Percentiles rank a stretch among this genome's conserved stretches.
phyloP scores from a whole-genome alignment of 176 grass and related monocot genomes.

The Bonia amplexicaulis region DNA sequence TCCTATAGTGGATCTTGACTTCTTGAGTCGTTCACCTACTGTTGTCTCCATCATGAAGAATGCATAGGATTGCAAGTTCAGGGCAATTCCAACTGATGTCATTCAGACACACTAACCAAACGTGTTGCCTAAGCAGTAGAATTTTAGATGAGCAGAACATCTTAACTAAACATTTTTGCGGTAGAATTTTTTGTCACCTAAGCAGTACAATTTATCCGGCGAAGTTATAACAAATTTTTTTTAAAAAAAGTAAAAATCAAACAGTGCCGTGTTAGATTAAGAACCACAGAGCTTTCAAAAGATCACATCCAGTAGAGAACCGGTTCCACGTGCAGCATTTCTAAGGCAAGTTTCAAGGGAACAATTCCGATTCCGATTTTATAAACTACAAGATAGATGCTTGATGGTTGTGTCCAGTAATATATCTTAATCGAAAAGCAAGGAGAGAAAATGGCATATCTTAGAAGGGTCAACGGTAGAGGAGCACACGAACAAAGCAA shows the following conservation, averaged over 20 bases:
- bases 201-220: neutral
- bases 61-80: neutral
- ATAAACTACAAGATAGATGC: neutral
- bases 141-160: neutral
- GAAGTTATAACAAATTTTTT: neutral
- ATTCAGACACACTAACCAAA: neutral
- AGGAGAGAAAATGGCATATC: neutral
- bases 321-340: neutral
- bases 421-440: conserved; percentile 3
- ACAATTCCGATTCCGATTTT: neutral
- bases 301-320: neutral
- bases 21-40: conserved; percentile 1
- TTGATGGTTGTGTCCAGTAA: neutral
- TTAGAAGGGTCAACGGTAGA: neutral
- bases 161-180: neutral
- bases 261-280: neutral
- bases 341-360: neutral
- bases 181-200: neutral
- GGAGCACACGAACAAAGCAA: neutral
- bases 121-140: neutral
- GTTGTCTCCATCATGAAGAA: conserved; percentile 7
- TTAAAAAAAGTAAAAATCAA: neutral
- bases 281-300: neutral
- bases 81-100: neutral
- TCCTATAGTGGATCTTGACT: neutral